Conservation (phyloP, 495 filamentous ascomycete species). For the Penicilliopsis zonata region DNA sequence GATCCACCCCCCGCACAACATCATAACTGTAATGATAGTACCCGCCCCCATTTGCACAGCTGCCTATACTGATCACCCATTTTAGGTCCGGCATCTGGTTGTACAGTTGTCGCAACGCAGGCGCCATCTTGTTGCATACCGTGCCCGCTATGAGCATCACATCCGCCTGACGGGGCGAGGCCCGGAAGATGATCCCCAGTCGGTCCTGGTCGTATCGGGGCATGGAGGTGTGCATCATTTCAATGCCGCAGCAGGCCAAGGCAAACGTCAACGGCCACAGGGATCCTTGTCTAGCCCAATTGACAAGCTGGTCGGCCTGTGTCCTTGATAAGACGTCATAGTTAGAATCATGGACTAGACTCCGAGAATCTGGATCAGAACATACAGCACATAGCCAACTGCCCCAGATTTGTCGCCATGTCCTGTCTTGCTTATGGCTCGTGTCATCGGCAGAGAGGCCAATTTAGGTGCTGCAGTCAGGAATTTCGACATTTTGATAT, state of each 20-base stretch:
- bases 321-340: slow-evolving; percentile 52
- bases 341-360: too few species aligned
- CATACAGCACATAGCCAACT: too few species aligned
- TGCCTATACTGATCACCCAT: slow-evolving; percentile 93
- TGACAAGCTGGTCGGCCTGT: slow-evolving; percentile 80
- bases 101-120: slow-evolving; percentile 87
- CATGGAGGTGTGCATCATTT: slow-evolving; percentile 97
- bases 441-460: too few species aligned
- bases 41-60: slow-evolving; percentile 89
- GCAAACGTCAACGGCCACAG: slow-evolving; percentile 98
- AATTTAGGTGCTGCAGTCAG: too few species aligned
- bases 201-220: slow-evolving; percentile 95
- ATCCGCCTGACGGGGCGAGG: slow-evolving; percentile 87
- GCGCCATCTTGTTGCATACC: slow-evolving; percentile 96
- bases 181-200: slow-evolving; percentile 93
- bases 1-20: slow-evolving; percentile 83
- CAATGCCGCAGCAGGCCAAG: slow-evolving; percentile 89
- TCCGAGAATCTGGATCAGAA: too few species aligned
- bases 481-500: too few species aligned
- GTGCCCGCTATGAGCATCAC: slow-evolving; percentile 98
- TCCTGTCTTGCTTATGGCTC: too few species aligned
- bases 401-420: too few species aligned
- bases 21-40: slow-evolving; percentile 97
- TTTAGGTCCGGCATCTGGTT: slow-evolving; percentile 97
- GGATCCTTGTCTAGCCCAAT: slow-evolving; percentile 89